Conservation (phyloP, 805 yeast species). For the Monosporozyma unispora region DNA sequence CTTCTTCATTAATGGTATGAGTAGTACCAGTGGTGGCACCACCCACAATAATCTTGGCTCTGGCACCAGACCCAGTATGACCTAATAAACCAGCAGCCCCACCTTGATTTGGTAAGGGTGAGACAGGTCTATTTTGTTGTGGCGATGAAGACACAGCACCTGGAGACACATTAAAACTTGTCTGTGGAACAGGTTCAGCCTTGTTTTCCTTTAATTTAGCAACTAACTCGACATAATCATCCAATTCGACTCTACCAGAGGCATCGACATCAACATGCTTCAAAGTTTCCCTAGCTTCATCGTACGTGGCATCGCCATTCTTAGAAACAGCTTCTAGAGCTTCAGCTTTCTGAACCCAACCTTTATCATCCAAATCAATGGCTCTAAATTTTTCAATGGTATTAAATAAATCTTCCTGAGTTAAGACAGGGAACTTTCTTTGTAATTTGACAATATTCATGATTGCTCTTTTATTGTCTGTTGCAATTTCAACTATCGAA, state of each 20-base stretch:
- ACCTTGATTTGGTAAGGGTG: constrained; percentile 9
- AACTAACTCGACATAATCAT: constrained; percentile 80
- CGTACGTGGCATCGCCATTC: constrained; percentile 75
- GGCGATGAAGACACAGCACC: constrained; percentile 4
- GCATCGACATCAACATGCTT: constrained; percentile 91
- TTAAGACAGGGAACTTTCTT: constrained; percentile 75
- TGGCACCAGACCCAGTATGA: constrained; percentile 45
- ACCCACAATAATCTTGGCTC: constrained; percentile 71
- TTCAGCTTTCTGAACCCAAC: constrained; percentile 87
- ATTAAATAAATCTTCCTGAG: constrained; percentile 77
- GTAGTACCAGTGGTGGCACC: constrained; percentile 89
- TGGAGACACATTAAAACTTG: constrained; percentile 24
- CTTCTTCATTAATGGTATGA: constrained; percentile 96
- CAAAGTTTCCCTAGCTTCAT: constrained; percentile 86
- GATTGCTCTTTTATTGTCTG: background rate
- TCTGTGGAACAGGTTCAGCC: constrained; percentile 23
- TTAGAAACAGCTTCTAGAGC: constrained; percentile 77
- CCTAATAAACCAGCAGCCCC: constrained; percentile 33
- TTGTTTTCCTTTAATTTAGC: constrained; percentile 59
- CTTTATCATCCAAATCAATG: constrained; percentile 85
- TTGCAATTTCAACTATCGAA: no score
- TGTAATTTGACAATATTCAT: constrained; percentile 63
- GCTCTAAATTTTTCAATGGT: constrained; percentile 80
- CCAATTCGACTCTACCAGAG: constrained; percentile 92
- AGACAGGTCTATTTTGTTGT: background rate